Percentiles rank a stretch among this genome's conserved stretches.
Conservation (phyloP, 2,329 filamentous ascomycete species). For the Emmonsiellopsis sp. region DNA sequence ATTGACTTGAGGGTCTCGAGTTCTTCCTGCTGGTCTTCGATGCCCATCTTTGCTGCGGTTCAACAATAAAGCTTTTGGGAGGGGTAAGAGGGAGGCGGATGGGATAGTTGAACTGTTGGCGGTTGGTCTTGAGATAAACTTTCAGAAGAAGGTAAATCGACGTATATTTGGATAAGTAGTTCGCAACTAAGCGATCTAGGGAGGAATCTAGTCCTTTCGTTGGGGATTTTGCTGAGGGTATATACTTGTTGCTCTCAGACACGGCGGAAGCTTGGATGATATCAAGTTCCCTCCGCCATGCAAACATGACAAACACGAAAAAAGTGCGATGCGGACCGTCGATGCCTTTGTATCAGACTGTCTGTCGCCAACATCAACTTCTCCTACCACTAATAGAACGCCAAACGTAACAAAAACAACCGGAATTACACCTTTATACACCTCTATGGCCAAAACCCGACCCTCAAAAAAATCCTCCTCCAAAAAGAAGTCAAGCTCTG, state of each 20-base stretch:
- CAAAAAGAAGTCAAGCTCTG: conserved; percentile 33
- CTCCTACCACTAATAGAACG: background rate
- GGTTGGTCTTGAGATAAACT: background rate
- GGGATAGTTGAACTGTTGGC: background rate
- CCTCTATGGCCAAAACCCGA: conserved; percentile 43
- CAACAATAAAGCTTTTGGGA: background rate
- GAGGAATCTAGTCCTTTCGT: no score
- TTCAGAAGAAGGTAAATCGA: background rate
- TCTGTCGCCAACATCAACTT: conserved; percentile 3
- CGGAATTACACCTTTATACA: background rate
- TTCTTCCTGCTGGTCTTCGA: conserved; percentile 90
- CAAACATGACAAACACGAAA: conserved; percentile 32
- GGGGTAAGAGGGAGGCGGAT: background rate
- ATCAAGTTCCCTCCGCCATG: conserved; percentile 23
- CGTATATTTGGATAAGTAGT: no score
- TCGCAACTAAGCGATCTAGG: no score
- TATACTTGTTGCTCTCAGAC: conserved; percentile 8
- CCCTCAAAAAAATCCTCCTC: conserved; percentile 35
- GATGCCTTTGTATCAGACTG: background rate
- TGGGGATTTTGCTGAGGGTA: background rate
- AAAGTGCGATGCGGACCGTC: background rate
- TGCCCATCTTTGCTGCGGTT: conserved; percentile 30
- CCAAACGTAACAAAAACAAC: no score
- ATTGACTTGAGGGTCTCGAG: conserved; percentile 96
- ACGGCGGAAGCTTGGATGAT: conserved; percentile 6